Evolutionary conservation across 148 eudicot species (phyloP).

Genomic region (Nepenthes gracilis): DNA sequence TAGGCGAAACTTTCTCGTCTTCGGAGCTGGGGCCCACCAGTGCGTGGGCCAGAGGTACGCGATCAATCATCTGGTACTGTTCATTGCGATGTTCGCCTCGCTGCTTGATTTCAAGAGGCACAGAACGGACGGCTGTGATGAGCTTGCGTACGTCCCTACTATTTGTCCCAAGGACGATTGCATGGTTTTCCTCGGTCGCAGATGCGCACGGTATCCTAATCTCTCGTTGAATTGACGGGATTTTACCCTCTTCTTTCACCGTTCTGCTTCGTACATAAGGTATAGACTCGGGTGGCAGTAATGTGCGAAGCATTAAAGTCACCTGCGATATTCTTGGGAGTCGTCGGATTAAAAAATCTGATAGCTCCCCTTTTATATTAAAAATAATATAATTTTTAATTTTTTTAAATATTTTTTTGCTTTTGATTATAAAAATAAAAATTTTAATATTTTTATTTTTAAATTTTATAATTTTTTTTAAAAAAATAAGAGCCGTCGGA

Average conservation of each 20-base stretch:
- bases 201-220: constrained; percentile 6
- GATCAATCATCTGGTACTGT: constrained; percentile 48
- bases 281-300: too few relatives aligned
- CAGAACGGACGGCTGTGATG: constrained; percentile 72
- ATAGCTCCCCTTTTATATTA: too few relatives aligned
- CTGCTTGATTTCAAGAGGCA: constrained; percentile 61
- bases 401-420: too few relatives aligned
- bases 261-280: too few relatives aligned
- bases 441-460: too few relatives aligned
- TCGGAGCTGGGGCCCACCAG: constrained; percentile 85
- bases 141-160: constrained; percentile 53
- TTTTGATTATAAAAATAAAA: too few relatives aligned
- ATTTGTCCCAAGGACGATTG: constrained; percentile 88
- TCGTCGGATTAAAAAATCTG: too few relatives aligned
- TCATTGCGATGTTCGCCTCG: constrained; percentile 55
- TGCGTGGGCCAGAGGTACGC: constrained; percentile 92
- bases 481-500: too few relatives aligned
- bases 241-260: not conserved
- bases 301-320: too few relatives aligned
- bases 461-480: too few relatives aligned
- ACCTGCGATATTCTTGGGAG: too few relatives aligned
- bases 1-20: constrained; percentile 57
- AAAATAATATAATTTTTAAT: too few relatives aligned
- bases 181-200: constrained; percentile 32
- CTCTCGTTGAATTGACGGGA: not conserved